Base-by-base conservation (phyloP, 2,329 filamentous ascomycete genomes). In the Thelonectria rubi region DNA sequence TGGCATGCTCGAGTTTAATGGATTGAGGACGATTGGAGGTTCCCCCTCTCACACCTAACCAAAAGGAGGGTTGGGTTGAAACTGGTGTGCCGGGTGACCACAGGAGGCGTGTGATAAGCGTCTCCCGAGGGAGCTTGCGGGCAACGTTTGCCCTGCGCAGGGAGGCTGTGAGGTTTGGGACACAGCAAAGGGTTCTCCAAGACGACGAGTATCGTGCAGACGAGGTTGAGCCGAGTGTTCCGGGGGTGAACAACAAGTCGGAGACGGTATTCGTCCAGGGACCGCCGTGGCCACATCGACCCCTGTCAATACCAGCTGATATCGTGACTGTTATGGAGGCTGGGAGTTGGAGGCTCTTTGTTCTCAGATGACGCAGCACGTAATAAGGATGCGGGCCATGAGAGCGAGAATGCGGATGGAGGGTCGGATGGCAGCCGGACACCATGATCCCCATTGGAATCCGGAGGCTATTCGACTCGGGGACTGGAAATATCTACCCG, bases 351-450 rank as follows among this genome's bases (percentile, higher is more conserved):
- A 58, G 39, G 55, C 20, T 20, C 55, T 55, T 49, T 62, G 54
- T 68, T 69, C 63, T 63, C 65, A 61, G 69, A 66, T 54, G 39
- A 49, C 37, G 55, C 51, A 43, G 46, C 46, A 20, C 39, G n/a
- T 53, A 50, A 40, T 55, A 50, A 40, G 46, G 34, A 30, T 24
- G 42, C 47, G 52, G 45, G 52, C 43, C 45, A 32, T 40, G 39
- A 42, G 45, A 53, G 14, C 43, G 21, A 15, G 20, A 47, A 24
- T 47, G 51, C 42, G 55, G 52, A 49, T 57, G 53, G 18, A 30
- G 39, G 46, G 30, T 53, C 37, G 54, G 48, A 59, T 43, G 50
- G 52, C 39, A 56, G 24, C 40, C 40, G 40, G 47, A 14, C 18
- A 66, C 48, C 64, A 70, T 69, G 56, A 45, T 63, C 30, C 49